Percentiles rank a stretch among this genome's conserved stretches.
Conservation (phyloP, 2,329 filamentous ascomycete species). For the Claviceps sp. region DNA sequence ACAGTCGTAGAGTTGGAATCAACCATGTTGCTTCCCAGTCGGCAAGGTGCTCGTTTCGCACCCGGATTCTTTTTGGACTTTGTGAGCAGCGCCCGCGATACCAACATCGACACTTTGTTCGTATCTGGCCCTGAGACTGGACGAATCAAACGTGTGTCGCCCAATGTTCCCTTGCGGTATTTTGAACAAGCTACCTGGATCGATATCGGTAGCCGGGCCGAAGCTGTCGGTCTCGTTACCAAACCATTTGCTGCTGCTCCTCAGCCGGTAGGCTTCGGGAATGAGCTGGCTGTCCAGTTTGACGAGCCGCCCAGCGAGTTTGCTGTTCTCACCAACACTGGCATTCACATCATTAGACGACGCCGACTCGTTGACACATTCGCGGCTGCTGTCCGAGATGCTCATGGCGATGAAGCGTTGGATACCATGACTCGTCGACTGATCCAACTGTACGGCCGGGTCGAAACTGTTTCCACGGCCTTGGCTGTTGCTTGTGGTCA, state of each 20-base stretch:
- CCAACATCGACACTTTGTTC: slow-evolving; percentile 58
- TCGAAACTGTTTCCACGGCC: slow-evolving; percentile 80
- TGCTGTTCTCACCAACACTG: slow-evolving; percentile 81
- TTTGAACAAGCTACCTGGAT: slow-evolving; percentile 74
- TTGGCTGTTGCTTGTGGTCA: slow-evolving; percentile 92
- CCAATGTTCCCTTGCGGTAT: slow-evolving; percentile 43
- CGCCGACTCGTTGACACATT: slow-evolving; percentile 85
- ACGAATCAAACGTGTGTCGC: slow-evolving; percentile 52
- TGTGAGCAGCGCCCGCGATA: slow-evolving; percentile 48
- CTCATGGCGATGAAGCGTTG: slow-evolving; percentile 63
- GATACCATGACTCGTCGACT: slow-evolving; percentile 75
- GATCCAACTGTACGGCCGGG: slow-evolving; percentile 71
- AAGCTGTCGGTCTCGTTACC: slow-evolving; percentile 68
- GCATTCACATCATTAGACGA: slow-evolving; percentile 74
- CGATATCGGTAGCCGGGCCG: slow-evolving; percentile 55
- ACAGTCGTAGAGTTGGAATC: slow-evolving; percentile 34
- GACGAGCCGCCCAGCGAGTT: slow-evolving; percentile 72
- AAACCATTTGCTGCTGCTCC: slow-evolving; percentile 55
- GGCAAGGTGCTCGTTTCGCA: slow-evolving; percentile 50
- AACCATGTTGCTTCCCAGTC: slow-evolving; percentile 33
- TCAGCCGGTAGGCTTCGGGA: slow-evolving; percentile 71
- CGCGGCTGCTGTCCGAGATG: slow-evolving; percentile 62
- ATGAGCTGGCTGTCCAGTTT: slow-evolving; percentile 93
- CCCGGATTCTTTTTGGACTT: slow-evolving; percentile 90
- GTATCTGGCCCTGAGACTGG: slow-evolving; percentile 80